A percentile compares a stretch with the other conserved stretches of the same genome.
These are phyloP conservation scores for Pelargonium nanum DNA, from an alignment of 345 rosid species.

Conservation along the genomic window DNA sequence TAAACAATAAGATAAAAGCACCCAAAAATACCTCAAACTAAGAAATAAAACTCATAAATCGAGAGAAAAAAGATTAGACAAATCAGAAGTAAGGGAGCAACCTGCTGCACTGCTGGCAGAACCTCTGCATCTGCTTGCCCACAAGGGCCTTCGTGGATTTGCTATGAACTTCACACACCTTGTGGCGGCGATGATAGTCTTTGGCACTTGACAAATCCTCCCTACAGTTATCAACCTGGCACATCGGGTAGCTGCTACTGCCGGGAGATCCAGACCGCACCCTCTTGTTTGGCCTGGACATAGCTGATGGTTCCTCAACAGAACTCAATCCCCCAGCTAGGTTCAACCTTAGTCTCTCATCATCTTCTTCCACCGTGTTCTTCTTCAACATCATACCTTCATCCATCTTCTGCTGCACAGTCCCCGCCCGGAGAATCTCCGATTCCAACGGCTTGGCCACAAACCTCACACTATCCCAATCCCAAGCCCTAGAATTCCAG, in stretches of 20 bases:
- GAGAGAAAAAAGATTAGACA: neutral
- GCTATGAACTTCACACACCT: slow-evolving; percentile 81
- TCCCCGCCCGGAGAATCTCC: slow-evolving; percentile 22
- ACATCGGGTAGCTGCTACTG: slow-evolving; percentile 49
- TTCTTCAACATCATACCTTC: slow-evolving; percentile 14
- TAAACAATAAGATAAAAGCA: neutral
- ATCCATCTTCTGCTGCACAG: slow-evolving; percentile 14
- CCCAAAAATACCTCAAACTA: neutral
- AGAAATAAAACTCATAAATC: too few species aligned
- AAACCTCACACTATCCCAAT: slow-evolving; percentile 68
- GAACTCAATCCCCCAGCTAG: slow-evolving; percentile 44
- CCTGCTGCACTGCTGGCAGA: slow-evolving; percentile 99
- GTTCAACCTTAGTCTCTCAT: slow-evolving; percentile 56
- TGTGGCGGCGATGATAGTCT: slow-evolving; percentile 88
- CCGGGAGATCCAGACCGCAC: slow-evolving; percentile 77
- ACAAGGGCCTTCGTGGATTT: slow-evolving; percentile 69
- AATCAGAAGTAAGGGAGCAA: slow-evolving; percentile 10
- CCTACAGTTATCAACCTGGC: slow-evolving; percentile 79
- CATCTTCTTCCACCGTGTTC: slow-evolving; percentile 21
- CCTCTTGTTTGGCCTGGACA: slow-evolving; percentile 50
- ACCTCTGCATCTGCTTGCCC: slow-evolving; percentile 89
- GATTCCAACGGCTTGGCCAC: slow-evolving; percentile 47
- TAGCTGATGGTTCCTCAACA: slow-evolving; percentile 31
- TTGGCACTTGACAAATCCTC: slow-evolving; percentile 72
- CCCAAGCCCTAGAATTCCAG: slow-evolving; percentile 72